These are phyloP conservation scores for Leccinum obscurum DNA, from an alignment of 768 basidiomycete species.

Conservation along the genomic window DNA sequence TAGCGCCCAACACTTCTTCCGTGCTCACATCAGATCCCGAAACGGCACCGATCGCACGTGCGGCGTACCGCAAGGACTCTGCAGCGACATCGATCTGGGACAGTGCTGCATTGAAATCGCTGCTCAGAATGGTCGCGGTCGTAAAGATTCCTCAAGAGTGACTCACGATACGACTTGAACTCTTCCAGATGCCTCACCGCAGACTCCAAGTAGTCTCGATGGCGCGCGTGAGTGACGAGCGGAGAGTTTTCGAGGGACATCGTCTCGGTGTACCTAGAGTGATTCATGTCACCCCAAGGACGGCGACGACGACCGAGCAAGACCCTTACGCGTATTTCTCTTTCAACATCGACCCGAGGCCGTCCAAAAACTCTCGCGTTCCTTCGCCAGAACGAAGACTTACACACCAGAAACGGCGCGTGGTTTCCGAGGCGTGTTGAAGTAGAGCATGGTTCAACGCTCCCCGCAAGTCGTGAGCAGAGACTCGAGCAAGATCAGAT, in stretches of 20 bases:
- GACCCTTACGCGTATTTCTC: slow-evolving; percentile 26
- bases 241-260: slow-evolving; percentile 39
- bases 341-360: slow-evolving; percentile 50
- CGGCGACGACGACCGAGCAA: not conserved
- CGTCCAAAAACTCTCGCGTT: slow-evolving; percentile 56
- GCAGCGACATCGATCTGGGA: slow-evolving; percentile 81
- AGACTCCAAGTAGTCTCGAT: slow-evolving; percentile 72
- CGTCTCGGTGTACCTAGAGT: slow-evolving; percentile 20
- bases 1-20: slow-evolving; percentile 79
- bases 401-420: slow-evolving; percentile 48
- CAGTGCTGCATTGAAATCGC: slow-evolving; percentile 39
- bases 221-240: slow-evolving; percentile 77
- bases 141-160: not conserved
- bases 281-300: not conserved
- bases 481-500: slow-evolving; percentile 49
- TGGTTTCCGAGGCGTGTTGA: not conserved
- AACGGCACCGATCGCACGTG: slow-evolving; percentile 80
- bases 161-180: slow-evolving; percentile 32
- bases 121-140: slow-evolving; percentile 1
- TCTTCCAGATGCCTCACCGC: slow-evolving; percentile 45
- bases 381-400: slow-evolving; percentile 65
- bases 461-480: slow-evolving; percentile 7
- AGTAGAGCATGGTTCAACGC: slow-evolving; percentile 23
- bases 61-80: slow-evolving; percentile 86
- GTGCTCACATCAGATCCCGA: slow-evolving; percentile 70